Evolutionary conservation across 768 basidiomycete species (phyloP).

Genomic region (Amanita phalloides): DNA sequence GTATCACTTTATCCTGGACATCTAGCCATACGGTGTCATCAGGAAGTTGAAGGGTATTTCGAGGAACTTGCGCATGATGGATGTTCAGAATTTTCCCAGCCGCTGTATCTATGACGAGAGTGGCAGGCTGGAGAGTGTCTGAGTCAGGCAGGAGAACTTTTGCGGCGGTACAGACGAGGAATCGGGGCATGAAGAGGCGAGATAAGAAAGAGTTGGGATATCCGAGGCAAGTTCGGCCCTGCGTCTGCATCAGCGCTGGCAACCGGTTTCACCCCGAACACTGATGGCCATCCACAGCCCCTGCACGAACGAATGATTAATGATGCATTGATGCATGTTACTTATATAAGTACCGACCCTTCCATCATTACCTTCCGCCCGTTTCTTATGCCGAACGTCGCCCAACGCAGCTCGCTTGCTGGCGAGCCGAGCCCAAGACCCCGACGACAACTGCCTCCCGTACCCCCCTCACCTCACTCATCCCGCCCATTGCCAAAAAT

Average conservation of each 20-base stretch:
- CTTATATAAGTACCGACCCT: too few species aligned
- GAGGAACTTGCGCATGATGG: slow-evolving; percentile 20
- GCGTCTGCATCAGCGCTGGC: too few species aligned
- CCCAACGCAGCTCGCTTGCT: slow-evolving; percentile 13
- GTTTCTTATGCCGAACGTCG: slow-evolving; percentile 7
- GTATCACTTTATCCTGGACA: slow-evolving; percentile 44
- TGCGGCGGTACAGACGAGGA: slow-evolving; percentile 35
- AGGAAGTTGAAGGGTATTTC: slow-evolving; percentile 18
- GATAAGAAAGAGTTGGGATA: not conserved
- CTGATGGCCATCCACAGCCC: too few species aligned
- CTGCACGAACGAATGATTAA: too few species aligned
- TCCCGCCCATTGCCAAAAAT: slow-evolving; percentile 41
- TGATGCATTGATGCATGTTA: too few species aligned
- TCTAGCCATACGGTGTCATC: slow-evolving; percentile 35
- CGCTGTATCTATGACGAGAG: slow-evolving; percentile 43
- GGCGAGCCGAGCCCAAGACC: slow-evolving; percentile 6
- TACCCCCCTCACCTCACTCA: slow-evolving; percentile 13
- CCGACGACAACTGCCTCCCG: slow-evolving; percentile 12
- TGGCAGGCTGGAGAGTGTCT: slow-evolving; percentile 45
- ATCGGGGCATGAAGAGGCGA: not conserved
- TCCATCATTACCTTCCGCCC: not conserved
- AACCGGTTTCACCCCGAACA: too few species aligned
- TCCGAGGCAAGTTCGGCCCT: not conserved
- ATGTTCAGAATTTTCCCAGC: slow-evolving; percentile 56
- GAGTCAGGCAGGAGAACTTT: slow-evolving; percentile 46